These are phyloP conservation scores for Colletotrichum sp. DNA, from an alignment of 2,329 filamentous ascomycete species.

Conservation along the genomic window DNA sequence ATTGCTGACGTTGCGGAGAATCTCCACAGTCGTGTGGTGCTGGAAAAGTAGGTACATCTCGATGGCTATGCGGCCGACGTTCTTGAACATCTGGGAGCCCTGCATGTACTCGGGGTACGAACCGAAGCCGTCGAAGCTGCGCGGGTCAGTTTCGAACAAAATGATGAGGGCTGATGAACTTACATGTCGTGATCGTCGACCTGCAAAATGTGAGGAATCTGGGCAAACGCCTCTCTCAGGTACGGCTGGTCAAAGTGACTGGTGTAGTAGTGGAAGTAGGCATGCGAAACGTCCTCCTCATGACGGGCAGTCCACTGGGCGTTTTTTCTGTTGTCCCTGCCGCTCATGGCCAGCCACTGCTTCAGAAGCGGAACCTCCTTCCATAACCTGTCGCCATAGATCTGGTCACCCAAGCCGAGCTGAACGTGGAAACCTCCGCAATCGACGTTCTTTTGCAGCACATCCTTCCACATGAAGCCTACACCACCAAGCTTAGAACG, in stretches of 20 bases:
- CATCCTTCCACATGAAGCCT: conserved; percentile 98
- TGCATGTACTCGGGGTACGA: conserved; percentile 99
- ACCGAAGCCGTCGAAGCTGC: conserved; percentile 92
- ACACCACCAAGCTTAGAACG: conserved; percentile 84
- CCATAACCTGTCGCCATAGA: conserved; percentile 95
- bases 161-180: conserved; percentile 43
- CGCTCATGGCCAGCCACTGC: conserved; percentile 93
- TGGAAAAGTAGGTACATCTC: conserved; percentile 99
- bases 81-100: conserved; percentile 96
- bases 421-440: conserved; percentile 96
- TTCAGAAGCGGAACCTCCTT: conserved; percentile 92
- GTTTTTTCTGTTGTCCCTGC: conserved; percentile 90
- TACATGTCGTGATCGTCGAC: conserved; percentile 98
- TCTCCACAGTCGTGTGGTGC: conserved; percentile 94
- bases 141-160: conserved; percentile 18
- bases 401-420: conserved; percentile 89
- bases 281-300: conserved; percentile 93
- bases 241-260: conserved; percentile 98
- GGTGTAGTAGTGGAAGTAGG: conserved; percentile 99
- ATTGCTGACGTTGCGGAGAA: conserved; percentile 85
- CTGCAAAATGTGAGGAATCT: conserved; percentile 92
- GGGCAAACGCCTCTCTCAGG: conserved; percentile 91
- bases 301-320: conserved; percentile 92
- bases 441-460: conserved; percentile 95
- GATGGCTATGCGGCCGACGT: conserved; percentile 92